Evolutionary conservation across 23 red algal genomes (phyloP).

Genomic region (Pyropia haitanensis): DNA sequence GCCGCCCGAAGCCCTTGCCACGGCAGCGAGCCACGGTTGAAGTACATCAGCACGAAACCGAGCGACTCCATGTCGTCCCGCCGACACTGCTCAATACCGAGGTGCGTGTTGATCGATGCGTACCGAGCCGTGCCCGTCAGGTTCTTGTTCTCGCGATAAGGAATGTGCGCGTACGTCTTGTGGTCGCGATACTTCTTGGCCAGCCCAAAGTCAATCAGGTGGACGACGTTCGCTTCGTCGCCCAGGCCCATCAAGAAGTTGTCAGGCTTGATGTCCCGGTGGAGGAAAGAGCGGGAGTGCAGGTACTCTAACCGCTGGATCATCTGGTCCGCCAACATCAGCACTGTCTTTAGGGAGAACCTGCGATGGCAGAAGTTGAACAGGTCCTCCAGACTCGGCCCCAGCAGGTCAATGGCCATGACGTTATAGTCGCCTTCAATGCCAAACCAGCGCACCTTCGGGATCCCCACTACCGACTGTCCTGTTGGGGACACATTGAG

Average conservation of each 20-base stretch:
- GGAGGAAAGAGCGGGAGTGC: conserved; percentile 86
- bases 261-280: conserved; percentile 99
- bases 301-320: conserved; percentile 97
- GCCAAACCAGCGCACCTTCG: conserved; percentile 94
- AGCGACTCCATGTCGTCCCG: conserved; percentile 98
- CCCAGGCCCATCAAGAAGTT: conserved; percentile 99
- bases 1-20: conserved; percentile 96
- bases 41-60: conserved; percentile 99
- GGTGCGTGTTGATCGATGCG: conserved; percentile 98
- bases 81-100: conserved; percentile 95
- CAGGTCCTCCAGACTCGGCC: conserved; percentile 93
- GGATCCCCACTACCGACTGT: conserved; percentile 77
- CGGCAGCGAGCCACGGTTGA: conserved; percentile 88
- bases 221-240: conserved; percentile 77
- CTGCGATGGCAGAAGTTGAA: conserved; percentile 99
- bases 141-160: conserved; percentile 99
- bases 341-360: conserved; percentile 94
- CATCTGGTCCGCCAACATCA: conserved; percentile 99
- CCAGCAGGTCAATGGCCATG: conserved; percentile 97
- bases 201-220: conserved; percentile 97
- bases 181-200: conserved; percentile 99
- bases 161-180: conserved; percentile 94
- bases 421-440: conserved; percentile 93
- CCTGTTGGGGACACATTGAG: conserved; percentile 75
- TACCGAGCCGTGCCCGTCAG: conserved; percentile 97